These are phyloP conservation scores for Penicillium cataractarum DNA, from an alignment of 495 filamentous ascomycete species.

Conservation along the genomic window DNA sequence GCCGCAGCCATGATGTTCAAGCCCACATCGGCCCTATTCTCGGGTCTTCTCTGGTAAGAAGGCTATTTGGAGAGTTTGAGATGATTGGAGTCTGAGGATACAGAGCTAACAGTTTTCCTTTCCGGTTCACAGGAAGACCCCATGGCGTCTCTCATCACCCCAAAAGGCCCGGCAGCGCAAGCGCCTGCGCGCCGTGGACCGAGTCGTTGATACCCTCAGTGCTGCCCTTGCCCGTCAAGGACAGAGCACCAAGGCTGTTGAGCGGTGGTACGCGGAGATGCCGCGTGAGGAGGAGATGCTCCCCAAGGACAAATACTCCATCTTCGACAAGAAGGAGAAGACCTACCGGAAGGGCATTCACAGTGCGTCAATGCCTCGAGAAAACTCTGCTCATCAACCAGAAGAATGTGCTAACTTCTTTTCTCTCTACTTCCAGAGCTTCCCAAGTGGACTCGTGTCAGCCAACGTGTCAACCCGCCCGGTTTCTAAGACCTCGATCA, in stretches of 20 bases:
- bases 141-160: conserved; percentile 87
- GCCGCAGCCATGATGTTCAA: conserved; percentile 62
- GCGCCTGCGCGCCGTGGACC: conserved; percentile 84
- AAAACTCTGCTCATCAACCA: not conserved
- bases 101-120: conserved; percentile 18
- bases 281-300: conserved; percentile 95
- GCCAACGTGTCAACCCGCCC: conserved; percentile 89
- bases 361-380: conserved; percentile 65
- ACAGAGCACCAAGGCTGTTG: conserved; percentile 68
- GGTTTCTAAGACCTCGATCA: conserved; percentile 67
- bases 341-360: conserved; percentile 94
- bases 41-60: conserved; percentile 81
- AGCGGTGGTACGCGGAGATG: conserved; percentile 93
- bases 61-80: conserved; percentile 7
- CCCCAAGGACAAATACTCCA: conserved; percentile 94
- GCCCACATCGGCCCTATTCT: conserved; percentile 71
- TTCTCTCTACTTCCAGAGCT: conserved; percentile 58
- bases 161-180: conserved; percentile 90
- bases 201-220: conserved; percentile 75
- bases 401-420: not conserved
- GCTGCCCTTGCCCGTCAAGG: conserved; percentile 73
- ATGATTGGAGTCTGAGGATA: not conserved
- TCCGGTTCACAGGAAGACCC: conserved; percentile 78
- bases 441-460: conserved; percentile 95
- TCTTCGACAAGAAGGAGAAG: conserved; percentile 96